Base-by-base conservation (phyloP, 805 yeast genomes). In the Komagataella phaffii region DNA sequence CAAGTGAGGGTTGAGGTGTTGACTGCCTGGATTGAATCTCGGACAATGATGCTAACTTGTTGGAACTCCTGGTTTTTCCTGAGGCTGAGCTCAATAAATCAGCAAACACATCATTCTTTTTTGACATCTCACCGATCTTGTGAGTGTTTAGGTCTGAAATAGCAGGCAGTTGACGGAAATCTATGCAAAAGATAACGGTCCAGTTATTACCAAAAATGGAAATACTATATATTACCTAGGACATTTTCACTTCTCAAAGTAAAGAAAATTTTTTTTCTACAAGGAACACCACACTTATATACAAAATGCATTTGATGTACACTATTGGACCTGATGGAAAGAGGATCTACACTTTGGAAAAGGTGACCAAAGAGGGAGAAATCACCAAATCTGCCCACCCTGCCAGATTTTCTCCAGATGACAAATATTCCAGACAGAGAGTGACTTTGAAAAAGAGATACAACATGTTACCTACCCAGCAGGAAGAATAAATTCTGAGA, bases 351-450 rank as follows among this genome's bases (percentile, higher is more conserved):
- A 93, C 99, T 52, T 76, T 93, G 59, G 75, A 87, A 69, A 93
- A 93, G 75, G 58, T 66, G 61, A 83, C 95, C 52, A 89, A 76
- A 55, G 71, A 75, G 6, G 98, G 99, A 56, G 96, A 89, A 69
- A 89, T 91, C 75, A 95, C 99, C 66, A 88, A 89, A 75, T 86
- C 96, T 59, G 99, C 99, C 46, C 99, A 93, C 71, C 99, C 99
- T 56, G 99, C 99, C 51, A 85, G 99, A 73, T 93, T 93, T 71
- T 93, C 99, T 40, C 99, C 99, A 60, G 99, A 93, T 69, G 99
- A 93, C 80, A 93, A 93, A 74, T 91, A 88, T 76, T 93, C 99
- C 49, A 85, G 97, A 77, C 98, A 93, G 73, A 88, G 99, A 80
- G 96, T 93, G 50, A 91, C 98, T 53, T 78, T 93, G 66, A 93